A percentile compares a stretch with the other conserved stretches of the same genome.
phyloP scores from a whole-genome alignment of 176 grass and related monocot species.

The maize (Zea mays) region DNA sequence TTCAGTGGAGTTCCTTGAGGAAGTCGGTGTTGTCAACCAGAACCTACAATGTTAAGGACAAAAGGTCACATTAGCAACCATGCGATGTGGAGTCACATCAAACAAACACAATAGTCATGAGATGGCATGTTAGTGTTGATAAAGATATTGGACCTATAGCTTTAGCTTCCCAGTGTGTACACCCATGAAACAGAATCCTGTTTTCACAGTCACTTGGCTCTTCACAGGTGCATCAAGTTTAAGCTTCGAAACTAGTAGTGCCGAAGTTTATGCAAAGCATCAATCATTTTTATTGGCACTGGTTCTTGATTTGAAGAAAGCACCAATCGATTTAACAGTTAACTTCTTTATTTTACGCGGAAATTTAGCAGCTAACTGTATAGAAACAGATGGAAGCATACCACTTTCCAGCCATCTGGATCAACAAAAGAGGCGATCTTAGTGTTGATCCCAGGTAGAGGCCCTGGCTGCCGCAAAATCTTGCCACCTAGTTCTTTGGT shows the following conservation, averaged over 20 bases:
- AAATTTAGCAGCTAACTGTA: slow-evolving; percentile 5
- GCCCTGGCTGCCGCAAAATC: slow-evolving; percentile 81
- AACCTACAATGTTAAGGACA: slow-evolving; percentile 46
- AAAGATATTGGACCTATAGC: neutral
- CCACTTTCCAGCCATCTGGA: slow-evolving; percentile 99
- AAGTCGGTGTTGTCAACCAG: slow-evolving; percentile 77
- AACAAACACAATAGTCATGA: neutral
- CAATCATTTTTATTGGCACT: neutral
- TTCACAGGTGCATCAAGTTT: slow-evolving; percentile 21
- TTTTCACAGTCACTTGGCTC: neutral
- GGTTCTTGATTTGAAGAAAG: neutral
- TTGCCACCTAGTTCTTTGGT: slow-evolving; percentile 88
- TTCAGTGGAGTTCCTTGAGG: slow-evolving; percentile 68
- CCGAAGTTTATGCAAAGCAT: slow-evolving; percentile 5
- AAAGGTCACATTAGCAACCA: slow-evolving; percentile 12
- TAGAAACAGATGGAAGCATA: slow-evolving; percentile 40
- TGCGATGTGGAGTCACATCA: neutral
- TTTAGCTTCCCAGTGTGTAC: neutral
- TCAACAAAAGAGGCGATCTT: slow-evolving; percentile 96
- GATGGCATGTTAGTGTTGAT: neutral
- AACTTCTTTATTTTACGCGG: too few species aligned
- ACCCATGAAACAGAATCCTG: neutral
- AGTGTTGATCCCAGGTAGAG: slow-evolving; percentile 78
- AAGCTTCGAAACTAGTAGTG: neutral
- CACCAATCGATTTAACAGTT: neutral